Evolutionary conservation across 805 yeast genomes (phyloP).

Genomic region (Candida ovalis): DNA sequence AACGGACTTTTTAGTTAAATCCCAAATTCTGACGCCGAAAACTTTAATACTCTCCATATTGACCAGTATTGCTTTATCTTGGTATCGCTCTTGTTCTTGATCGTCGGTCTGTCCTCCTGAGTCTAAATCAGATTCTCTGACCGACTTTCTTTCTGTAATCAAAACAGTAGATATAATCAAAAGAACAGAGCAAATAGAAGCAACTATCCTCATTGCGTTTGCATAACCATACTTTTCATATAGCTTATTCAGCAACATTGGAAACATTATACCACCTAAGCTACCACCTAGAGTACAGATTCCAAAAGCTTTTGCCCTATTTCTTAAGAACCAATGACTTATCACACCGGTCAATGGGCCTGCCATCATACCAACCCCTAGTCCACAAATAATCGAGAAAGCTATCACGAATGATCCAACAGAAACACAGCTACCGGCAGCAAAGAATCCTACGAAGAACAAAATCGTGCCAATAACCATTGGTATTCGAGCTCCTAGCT

Average conservation of each 20-base stretch:
- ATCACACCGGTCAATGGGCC: slow-evolving; percentile 53
- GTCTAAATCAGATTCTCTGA: background rate
- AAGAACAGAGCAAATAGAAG: slow-evolving; percentile 37
- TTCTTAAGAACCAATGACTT: slow-evolving; percentile 55
- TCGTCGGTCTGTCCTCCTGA: background rate
- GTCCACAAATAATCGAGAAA: slow-evolving; percentile 39
- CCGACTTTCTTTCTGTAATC: slow-evolving; percentile 33
- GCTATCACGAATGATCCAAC: slow-evolving; percentile 44
- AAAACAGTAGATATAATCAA: slow-evolving; percentile 25
- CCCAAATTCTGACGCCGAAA: background rate
- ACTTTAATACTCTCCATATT: background rate
- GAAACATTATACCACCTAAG: slow-evolving; percentile 48
- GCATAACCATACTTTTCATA: slow-evolving; percentile 44
- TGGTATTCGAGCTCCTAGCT: slow-evolving; percentile 36
- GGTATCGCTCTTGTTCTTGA: background rate
- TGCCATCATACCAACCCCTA: slow-evolving; percentile 45
- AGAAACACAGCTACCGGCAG: slow-evolving; percentile 36
- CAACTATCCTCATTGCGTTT: slow-evolving; percentile 52
- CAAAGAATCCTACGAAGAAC: slow-evolving; percentile 34
- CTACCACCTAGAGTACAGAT: slow-evolving; percentile 53
- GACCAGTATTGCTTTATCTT: no score
- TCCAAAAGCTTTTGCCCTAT: slow-evolving; percentile 54
- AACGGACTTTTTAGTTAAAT: slow-evolving; percentile 22
- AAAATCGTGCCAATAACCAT: slow-evolving; percentile 32
- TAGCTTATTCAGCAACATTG: slow-evolving; percentile 43